Evolutionary conservation across 2,329 filamentous ascomycete genomes (phyloP), one percentile per base, ranked within the genome.

Genomic region (Fusarium metavorans): DNA sequence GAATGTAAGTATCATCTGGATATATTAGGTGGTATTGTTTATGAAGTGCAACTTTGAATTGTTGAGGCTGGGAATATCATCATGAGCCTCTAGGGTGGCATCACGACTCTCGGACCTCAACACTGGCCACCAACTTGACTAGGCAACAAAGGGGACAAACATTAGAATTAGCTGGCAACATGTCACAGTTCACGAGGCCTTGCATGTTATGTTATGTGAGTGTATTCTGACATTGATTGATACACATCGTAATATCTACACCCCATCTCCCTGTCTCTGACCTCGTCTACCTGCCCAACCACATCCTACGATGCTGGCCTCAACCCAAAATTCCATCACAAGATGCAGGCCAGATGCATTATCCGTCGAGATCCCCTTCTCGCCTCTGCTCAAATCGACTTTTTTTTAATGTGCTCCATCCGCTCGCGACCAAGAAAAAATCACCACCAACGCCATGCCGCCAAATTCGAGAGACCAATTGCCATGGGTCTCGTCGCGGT

Each of bases 381-480:
- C 52, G 10, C n/a, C 18, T 32, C 56, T 43, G 23, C 41, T 58
- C 35, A 41, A 66, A 50, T n/a, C 54, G 65, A 52, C 61, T 18
- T 43, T 58, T 58, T 54, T 48, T 45, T 45, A 48, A 74, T 70
- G 54, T 50, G 30, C 64, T 66, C n/a, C 43, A 59, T 68, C 52
- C 72, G 25, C 58, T 73, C 59, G 57, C 64, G 43, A 73, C 62
- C 62, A 54, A 52, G 25, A 76, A 54, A 73, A 78, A 76, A 73
- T 67, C 73, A 77, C 76, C 77, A 71, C 74, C 73, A 79, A 79
- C 77, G 77, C 77, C 77, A 67, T 77, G 76, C 73, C 73, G 75
- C 76, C 70, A 70, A 76, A 75, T 70, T 66, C 74, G 54, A 77
- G 71, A 78, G 77, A 76, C 75, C 45, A 50, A 23, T n/a, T 48